These are phyloP conservation scores for Sonneratia alba DNA, from an alignment of 345 rosid species.

Conservation along the genomic window DNA sequence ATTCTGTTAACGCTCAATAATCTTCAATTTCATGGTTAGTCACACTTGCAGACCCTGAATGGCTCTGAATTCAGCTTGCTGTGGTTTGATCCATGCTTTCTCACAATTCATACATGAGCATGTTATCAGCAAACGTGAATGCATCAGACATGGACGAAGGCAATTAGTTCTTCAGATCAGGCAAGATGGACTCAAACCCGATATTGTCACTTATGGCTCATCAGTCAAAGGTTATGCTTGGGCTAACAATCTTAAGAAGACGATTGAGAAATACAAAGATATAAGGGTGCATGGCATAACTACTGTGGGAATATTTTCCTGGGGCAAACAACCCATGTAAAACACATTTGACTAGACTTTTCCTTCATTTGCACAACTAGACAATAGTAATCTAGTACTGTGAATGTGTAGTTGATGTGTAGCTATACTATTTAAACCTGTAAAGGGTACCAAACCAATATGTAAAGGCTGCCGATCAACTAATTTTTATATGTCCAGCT, in stretches of 20 bases:
- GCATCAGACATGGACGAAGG: constrained; percentile 89
- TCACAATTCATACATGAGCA: constrained; percentile 82
- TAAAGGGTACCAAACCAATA: no score
- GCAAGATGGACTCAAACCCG: constrained; percentile 61
- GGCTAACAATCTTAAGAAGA: constrained; percentile 53
- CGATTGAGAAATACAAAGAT: constrained; percentile 61
- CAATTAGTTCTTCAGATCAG: constrained; percentile 68
- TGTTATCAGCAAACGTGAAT: constrained; percentile 86
- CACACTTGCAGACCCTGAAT: constrained; percentile 60
- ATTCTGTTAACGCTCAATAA: background rate
- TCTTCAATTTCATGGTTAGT: background rate
- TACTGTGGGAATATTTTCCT: no score
- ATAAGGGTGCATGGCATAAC: constrained; percentile 45
- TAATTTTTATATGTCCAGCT: no score
- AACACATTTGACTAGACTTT: no score
- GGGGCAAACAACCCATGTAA: no score
- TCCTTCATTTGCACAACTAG: no score
- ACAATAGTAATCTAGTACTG: no score
- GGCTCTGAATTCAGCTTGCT: constrained; percentile 57
- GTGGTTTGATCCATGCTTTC: constrained; percentile 56
- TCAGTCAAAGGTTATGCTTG: constrained; percentile 80
- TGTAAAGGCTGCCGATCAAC: no score
- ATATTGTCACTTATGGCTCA: constrained; percentile 69
- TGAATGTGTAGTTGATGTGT: no score
- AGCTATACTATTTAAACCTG: no score